A percentile compares a stretch with the other conserved stretches of the same genome.
phyloP scores from a whole-genome alignment of 176 grass and related monocot genomes.

The Paspalum vaginatum region DNA sequence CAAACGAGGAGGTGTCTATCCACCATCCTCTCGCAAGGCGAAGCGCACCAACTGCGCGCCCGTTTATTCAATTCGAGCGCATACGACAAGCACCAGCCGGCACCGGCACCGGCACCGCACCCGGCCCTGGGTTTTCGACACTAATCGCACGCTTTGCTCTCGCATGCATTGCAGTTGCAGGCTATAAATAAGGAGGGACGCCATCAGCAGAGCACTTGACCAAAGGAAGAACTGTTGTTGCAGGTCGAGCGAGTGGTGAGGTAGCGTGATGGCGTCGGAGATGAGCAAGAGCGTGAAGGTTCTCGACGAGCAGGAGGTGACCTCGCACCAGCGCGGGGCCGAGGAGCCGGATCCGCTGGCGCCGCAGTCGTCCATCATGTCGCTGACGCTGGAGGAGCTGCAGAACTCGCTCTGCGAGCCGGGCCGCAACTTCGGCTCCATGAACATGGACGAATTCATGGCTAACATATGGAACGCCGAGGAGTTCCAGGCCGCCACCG shows the following conservation, averaged over 20 bases:
- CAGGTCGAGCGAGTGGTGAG: neutral
- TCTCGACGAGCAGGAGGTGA: conserved; percentile 66
- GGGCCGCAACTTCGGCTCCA: conserved; percentile 83
- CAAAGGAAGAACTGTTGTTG: no score
- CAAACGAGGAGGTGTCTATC: conserved; percentile 37
- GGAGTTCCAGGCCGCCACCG: conserved; percentile 60
- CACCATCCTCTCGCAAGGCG: neutral
- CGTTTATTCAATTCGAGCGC: conserved; percentile 15
- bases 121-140: conserved; percentile 7
- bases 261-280: conserved; percentile 42
- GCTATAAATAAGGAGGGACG: conserved; percentile 30
- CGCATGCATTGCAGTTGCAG: no score
- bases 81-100: conserved; percentile 30
- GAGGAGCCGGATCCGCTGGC: conserved; percentile 33
- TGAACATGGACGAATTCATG: conserved; percentile 99
- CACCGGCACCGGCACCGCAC: neutral
- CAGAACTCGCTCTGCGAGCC: conserved; percentile 80
- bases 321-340: conserved; percentile 58
- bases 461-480: conserved; percentile 95
- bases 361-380: conserved; percentile 70
- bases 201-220: neutral
- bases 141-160: no score
- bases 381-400: conserved; percentile 81
- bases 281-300: conserved; percentile 42
- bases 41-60: conserved; percentile 28